Percentiles rank a stretch among this genome's conserved stretches.
These are phyloP conservation scores for Colletotrichum coccodes DNA, from an alignment of 2,329 filamentous ascomycete species.

Conservation along the genomic window DNA sequence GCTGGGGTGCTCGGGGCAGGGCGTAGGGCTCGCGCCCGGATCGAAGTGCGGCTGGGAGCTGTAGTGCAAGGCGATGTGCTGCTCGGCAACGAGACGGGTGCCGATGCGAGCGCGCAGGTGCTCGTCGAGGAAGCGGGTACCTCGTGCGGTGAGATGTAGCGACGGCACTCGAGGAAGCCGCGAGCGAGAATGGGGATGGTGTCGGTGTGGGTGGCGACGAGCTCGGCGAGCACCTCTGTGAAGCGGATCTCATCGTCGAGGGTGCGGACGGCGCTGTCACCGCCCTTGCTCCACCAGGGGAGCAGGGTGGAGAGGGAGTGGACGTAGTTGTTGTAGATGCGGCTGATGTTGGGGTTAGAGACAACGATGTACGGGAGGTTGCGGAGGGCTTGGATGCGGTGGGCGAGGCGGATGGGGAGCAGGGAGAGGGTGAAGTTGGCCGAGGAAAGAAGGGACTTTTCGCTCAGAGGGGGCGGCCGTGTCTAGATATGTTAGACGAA, in stretches of 20 bases:
- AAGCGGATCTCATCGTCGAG: conserved; percentile 91
- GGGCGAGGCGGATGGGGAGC: conserved; percentile 89
- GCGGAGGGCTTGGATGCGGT: conserved; percentile 90
- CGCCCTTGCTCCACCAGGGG: conserved; percentile 68
- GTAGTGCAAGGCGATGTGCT: conserved; percentile 91
- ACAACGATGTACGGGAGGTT: conserved; percentile 98
- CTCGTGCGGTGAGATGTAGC: conserved; percentile 84
- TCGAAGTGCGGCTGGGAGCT: conserved; percentile 76
- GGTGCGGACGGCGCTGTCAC: conserved; percentile 68
- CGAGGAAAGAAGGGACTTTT: conserved; percentile 83
- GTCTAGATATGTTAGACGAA: conserved; percentile 50
- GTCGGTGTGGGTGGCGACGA: conserved; percentile 94
- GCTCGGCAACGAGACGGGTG: conserved; percentile 92
- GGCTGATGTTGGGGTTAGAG: conserved; percentile 93
- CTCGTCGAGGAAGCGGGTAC: conserved; percentile 93
- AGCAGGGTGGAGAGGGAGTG: conserved; percentile 92
- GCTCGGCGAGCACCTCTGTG: conserved; percentile 90
- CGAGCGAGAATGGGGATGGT: conserved; percentile 93
- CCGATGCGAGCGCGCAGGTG: conserved; percentile 94
- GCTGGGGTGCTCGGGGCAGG: conserved; percentile 63
- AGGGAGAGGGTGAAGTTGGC: conserved; percentile 96
- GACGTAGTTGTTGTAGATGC: conserved; percentile 96
- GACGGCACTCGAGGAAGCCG: conserved; percentile 91
- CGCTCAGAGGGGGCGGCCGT: conserved; percentile 87
- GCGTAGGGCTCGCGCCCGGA: conserved; percentile 59